Base-by-base conservation (phyloP, 2,329 filamentous ascomycete genomes). In the Beauveria asiatica region DNA sequence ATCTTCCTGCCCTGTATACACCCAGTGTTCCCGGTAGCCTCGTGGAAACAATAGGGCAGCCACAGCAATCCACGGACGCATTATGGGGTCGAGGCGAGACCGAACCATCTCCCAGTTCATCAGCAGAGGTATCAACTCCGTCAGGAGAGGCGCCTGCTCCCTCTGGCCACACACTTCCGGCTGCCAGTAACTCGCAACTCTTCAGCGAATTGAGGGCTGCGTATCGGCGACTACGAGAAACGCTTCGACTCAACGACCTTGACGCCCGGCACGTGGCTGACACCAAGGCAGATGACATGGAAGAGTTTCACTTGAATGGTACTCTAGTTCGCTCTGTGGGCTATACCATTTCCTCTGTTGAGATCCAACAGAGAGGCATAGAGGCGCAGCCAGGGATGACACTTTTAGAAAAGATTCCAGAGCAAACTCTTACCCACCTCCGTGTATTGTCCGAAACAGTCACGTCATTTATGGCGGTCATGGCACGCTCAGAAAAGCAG, bases 361-460 rank as follows among this genome's bases (percentile, higher is more conserved):
- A 99, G 74, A 96, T 97, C 65, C 87, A 92, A 64, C 92, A 97
- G 71, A 88, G 94, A 66, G 94, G 94, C 7, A 79, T 91, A 3
- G 88, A 90, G 66, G 85, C 86, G 23, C 83, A 88, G 64, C 82
- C 83, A 51, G 87, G 89, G 58, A 80, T 85, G 72, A 93, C 88
- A 5, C 76, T 97, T 50, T 74, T 97, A 21, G 88, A 93, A 65
- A 92, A 87, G 67, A 88, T 97, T 56, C 87, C 94, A 0, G 88
- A 93, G 60, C 86, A 96, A 70, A 82, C 84, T 1, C 77, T 99
- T 62, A 94, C 90, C 1, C 92, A 97, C 70, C 79, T 99, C 30
- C 89, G 92, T 53, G 87, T 97, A 30, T 78, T 97, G 25, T 87
- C 90, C 1, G 94, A 97, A 75, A 97, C 92, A 1, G 88, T 90